A percentile compares a stretch with the other conserved stretches of the same genome.
Evolutionary conservation across 768 basidiomycete genomes (phyloP).

Genomic region (Xerocomus brunneocitrinus): DNA sequence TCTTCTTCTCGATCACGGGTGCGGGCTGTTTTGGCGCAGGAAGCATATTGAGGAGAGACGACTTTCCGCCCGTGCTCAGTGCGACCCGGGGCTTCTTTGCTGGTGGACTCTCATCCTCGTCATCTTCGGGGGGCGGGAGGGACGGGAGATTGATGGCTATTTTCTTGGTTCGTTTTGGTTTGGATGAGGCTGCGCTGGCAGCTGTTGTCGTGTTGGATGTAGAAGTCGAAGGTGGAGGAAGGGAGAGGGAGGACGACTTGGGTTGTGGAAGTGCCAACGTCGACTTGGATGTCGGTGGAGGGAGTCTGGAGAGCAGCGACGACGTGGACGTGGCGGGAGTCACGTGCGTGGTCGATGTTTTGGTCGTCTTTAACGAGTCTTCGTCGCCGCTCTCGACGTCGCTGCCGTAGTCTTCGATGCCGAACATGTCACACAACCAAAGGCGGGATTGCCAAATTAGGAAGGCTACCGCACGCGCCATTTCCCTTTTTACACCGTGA

Average conservation of each 20-base stretch:
- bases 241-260: conserved; percentile 26
- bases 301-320: conserved; percentile 18
- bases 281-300: conserved; percentile 29
- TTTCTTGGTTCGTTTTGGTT: conserved; percentile 42
- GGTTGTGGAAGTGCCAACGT: conserved; percentile 36
- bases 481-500: too few species aligned
- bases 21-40: conserved; percentile 62
- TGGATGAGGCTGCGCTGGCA: conserved; percentile 18
- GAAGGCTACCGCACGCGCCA: not conserved
- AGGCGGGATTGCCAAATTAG: not conserved
- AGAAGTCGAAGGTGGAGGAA: conserved; percentile 22
- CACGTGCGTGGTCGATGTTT: not conserved
- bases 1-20: conserved; percentile 33
- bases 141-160: conserved; percentile 36
- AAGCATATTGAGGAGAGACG: conserved; percentile 66
- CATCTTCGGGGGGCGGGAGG: conserved; percentile 32
- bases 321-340: not conserved
- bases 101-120: conserved; percentile 47
- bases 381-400: conserved; percentile 58
- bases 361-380: conserved; percentile 6
- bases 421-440: conserved; percentile 49
- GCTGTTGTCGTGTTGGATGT: conserved; percentile 1
- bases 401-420: conserved; percentile 75
- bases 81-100: conserved; percentile 56
- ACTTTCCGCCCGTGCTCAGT: conserved; percentile 45